These are phyloP conservation scores for Rhynchosporium graminicola DNA, from an alignment of 2,329 filamentous ascomycete genomes.

Conservation along the genomic window DNA sequence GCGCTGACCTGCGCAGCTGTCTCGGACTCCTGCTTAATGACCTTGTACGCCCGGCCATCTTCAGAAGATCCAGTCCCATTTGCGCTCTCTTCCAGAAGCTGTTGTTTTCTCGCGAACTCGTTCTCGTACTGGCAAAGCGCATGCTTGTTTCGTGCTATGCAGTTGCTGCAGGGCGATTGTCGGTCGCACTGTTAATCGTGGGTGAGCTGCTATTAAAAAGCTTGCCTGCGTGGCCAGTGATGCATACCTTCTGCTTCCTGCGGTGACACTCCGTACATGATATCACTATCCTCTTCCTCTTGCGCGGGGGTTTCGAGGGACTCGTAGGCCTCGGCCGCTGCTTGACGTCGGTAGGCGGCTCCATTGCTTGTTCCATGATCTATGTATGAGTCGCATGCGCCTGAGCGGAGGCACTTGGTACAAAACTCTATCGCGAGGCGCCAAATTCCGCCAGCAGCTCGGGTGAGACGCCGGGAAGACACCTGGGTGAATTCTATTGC, in stretches of 20 bases:
- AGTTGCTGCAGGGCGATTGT: slow-evolving; percentile 60
- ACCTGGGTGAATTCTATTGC: neutral
- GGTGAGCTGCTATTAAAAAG: slow-evolving; percentile 18
- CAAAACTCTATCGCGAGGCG: neutral
- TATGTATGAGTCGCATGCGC: slow-evolving; percentile 9
- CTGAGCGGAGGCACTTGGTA: neutral
- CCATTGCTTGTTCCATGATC: slow-evolving; percentile 14
- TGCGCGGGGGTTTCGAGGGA: slow-evolving; percentile 43
- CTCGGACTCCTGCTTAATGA: slow-evolving; percentile 33
- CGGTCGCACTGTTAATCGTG: slow-evolving; percentile 54
- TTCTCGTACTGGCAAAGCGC: slow-evolving; percentile 58
- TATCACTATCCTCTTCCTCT: slow-evolving; percentile 61
- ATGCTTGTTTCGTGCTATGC: slow-evolving; percentile 57
- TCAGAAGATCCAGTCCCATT: slow-evolving; percentile 22
- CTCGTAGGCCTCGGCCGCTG: slow-evolving; percentile 18
- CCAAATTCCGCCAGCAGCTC: neutral
- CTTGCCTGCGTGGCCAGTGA: neutral
- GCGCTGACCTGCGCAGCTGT: slow-evolving; percentile 35
- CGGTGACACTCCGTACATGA: slow-evolving; percentile 66
- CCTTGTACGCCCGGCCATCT: slow-evolving; percentile 25
- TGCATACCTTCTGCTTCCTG: slow-evolving; percentile 49
- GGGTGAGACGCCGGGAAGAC: neutral
- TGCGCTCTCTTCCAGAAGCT: slow-evolving; percentile 35
- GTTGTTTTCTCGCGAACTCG: slow-evolving; percentile 37
- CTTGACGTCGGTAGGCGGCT: slow-evolving; percentile 15